A percentile compares a stretch with the other conserved stretches of the same genome.
These are phyloP conservation scores for Boeremia exigua DNA, from an alignment of 2,329 filamentous ascomycete genomes.

Conservation along the genomic window DNA sequence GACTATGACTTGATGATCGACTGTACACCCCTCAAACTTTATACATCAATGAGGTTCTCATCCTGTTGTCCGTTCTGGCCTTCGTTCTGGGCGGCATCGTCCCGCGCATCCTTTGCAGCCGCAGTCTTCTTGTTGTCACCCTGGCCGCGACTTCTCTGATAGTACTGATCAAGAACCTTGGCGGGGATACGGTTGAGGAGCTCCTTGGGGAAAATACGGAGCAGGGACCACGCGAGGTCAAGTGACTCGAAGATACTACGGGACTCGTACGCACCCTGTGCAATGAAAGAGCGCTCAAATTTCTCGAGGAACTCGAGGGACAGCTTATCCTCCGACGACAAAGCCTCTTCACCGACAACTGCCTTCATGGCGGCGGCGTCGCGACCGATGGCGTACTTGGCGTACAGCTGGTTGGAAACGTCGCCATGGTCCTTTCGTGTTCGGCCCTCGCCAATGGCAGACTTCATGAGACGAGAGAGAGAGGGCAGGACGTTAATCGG, in stretches of 20 bases:
- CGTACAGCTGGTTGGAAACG: slow-evolving; percentile 98
- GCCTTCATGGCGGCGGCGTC: slow-evolving; percentile 99
- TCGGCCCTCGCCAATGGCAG: slow-evolving; percentile 95
- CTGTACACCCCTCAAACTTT: slow-evolving; percentile 1
- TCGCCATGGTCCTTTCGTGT: slow-evolving; percentile 97
- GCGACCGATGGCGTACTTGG: slow-evolving; percentile 98
- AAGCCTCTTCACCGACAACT: slow-evolving; percentile 95
- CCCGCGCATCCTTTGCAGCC: slow-evolving; percentile 50
- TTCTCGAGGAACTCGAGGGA: slow-evolving; percentile 98
- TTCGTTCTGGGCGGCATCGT: slow-evolving; percentile 46
- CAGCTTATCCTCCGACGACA: slow-evolving; percentile 95
- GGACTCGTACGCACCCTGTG: slow-evolving; percentile 89
- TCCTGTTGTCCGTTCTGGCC: slow-evolving; percentile 31
- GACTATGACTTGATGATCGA: slow-evolving; percentile 14
- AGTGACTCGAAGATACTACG: slow-evolving; percentile 91
- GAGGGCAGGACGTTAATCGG: slow-evolving; percentile 99
- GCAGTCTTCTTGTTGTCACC: slow-evolving; percentile 50
- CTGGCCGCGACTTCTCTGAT: slow-evolving; percentile 51
- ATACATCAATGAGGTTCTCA: slow-evolving; percentile 51
- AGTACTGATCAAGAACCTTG: slow-evolving; percentile 61
- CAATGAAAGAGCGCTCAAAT: slow-evolving; percentile 95
- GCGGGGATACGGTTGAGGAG: slow-evolving; percentile 81
- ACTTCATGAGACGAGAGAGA: slow-evolving; percentile 99
- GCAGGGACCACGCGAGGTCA: slow-evolving; percentile 93
- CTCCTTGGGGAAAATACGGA: slow-evolving; percentile 98